These are phyloP conservation scores for Syzygium grande DNA, from an alignment of 345 rosid genomes.

Conservation along the genomic window DNA sequence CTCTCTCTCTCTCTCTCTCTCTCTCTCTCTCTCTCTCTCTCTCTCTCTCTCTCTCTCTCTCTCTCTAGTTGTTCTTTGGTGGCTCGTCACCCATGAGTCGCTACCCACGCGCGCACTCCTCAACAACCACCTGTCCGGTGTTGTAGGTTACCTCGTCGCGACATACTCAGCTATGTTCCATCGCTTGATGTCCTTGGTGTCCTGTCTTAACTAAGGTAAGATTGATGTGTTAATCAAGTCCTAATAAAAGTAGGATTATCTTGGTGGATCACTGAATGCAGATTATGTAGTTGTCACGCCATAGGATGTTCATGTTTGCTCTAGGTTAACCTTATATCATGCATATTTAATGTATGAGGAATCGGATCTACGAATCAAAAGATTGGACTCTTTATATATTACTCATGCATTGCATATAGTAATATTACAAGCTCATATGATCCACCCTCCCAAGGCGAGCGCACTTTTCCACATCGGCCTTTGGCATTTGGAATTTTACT, in stretches of 20 bases:
- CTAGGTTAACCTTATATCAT: background rate
- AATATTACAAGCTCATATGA: background rate
- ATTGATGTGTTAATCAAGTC: background rate
- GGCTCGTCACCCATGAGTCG: background rate
- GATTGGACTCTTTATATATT: background rate
- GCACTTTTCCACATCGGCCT: background rate
- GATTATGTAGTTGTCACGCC: background rate
- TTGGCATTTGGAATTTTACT: background rate
- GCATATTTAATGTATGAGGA: background rate
- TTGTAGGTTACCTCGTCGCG: background rate
- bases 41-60: background rate
- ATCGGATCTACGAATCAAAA: background rate
- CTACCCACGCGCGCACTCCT: background rate
- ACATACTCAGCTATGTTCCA: background rate
- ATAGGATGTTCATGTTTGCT: background rate
- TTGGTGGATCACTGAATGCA: background rate
- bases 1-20: background rate
- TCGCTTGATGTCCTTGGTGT: background rate
- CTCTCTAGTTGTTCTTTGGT: background rate
- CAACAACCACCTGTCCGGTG: background rate
- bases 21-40: background rate
- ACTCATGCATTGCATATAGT: background rate
- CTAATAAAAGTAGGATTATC: background rate
- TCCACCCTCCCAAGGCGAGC: background rate
- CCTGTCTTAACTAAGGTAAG: background rate